phyloP scores from a whole-genome alignment of 441 rosid species.

The Gossypium lobatum region DNA sequence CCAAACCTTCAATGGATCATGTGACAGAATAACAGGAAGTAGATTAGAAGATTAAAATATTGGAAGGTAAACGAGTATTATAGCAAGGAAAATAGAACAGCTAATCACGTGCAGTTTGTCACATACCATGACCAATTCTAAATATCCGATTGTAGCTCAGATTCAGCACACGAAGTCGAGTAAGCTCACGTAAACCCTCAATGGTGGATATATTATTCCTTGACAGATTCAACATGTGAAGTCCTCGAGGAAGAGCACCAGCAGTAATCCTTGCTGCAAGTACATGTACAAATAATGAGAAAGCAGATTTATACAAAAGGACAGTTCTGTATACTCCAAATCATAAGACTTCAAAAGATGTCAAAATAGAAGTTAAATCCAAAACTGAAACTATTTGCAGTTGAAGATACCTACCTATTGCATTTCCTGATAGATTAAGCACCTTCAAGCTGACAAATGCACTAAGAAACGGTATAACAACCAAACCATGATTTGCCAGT shows the following conservation, averaged over 20 bases:
- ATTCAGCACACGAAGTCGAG: slow-evolving; percentile 83
- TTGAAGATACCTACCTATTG: slow-evolving; percentile 49
- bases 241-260: slow-evolving; percentile 92
- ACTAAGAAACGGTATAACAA: slow-evolving; percentile 66
- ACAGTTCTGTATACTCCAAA: not conserved
- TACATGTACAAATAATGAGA: slow-evolving; percentile 7
- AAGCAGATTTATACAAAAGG: not conserved
- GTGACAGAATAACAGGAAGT: not conserved
- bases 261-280: slow-evolving; percentile 65
- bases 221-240: slow-evolving; percentile 70
- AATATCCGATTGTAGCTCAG: slow-evolving; percentile 83
- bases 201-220: slow-evolving; percentile 73
- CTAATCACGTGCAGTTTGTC: not conserved
- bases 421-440: slow-evolving; percentile 86
- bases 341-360: not conserved
- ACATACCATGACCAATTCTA: slow-evolving; percentile 89
- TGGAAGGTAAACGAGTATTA: not conserved
- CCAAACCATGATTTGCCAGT: slow-evolving; percentile 65
- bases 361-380: not conserved
- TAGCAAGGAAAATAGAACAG: not conserved
- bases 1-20: slow-evolving; percentile 51
- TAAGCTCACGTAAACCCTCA: slow-evolving; percentile 87
- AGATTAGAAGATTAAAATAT: not conserved
- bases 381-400: slow-evolving; percentile 5
- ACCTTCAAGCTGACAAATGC: slow-evolving; percentile 69